A percentile compares a stretch with the other conserved stretches of the same genome.
Conservation (phyloP, 2,329 filamentous ascomycete genomes). For the Raffaelea albimanens region DNA sequence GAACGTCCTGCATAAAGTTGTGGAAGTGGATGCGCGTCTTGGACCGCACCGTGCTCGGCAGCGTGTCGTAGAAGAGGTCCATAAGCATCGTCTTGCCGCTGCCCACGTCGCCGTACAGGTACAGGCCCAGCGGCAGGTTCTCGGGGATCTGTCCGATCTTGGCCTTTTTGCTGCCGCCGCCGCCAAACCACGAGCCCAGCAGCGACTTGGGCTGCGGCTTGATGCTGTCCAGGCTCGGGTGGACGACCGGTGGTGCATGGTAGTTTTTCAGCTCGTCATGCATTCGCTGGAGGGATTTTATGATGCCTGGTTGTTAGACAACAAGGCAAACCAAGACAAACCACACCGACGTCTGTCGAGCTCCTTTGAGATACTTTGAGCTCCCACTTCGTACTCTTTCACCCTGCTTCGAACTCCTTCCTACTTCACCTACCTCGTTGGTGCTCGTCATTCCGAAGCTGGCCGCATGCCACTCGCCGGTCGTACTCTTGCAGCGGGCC, state of each 20-base stretch:
- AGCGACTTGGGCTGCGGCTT: constrained; percentile 40
- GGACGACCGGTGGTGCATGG: constrained; percentile 61
- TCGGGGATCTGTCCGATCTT: constrained; percentile 49
- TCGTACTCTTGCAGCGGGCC: constrained; percentile 89
- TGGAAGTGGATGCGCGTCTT: constrained; percentile 97
- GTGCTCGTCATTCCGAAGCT: constrained; percentile 78
- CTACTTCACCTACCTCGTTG: constrained; percentile 60
- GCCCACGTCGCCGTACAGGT: constrained; percentile 93
- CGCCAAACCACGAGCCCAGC: constrained; percentile 51
- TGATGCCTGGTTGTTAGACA: constrained; percentile 56
- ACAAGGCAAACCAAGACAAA: too few species aligned
- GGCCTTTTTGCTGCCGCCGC: constrained; percentile 16
- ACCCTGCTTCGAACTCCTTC: constrained; percentile 10
- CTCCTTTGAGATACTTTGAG: too few species aligned
- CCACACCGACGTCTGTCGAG: too few species aligned
- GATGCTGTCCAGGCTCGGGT: constrained; percentile 65
- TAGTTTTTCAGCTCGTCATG: constrained; percentile 75
- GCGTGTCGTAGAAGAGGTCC: constrained; percentile 93
- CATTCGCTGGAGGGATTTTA: constrained; percentile 79
- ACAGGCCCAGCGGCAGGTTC: constrained; percentile 78
- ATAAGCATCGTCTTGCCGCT: constrained; percentile 99
- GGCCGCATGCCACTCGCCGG: constrained; percentile 61
- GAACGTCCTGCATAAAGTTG: constrained; percentile 98
- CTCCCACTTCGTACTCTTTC: neutral
- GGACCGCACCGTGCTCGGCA: constrained; percentile 66